Base-by-base conservation (phyloP, 495 filamentous ascomycete genomes). In the Pseudoneurospora amorphoporcata region DNA sequence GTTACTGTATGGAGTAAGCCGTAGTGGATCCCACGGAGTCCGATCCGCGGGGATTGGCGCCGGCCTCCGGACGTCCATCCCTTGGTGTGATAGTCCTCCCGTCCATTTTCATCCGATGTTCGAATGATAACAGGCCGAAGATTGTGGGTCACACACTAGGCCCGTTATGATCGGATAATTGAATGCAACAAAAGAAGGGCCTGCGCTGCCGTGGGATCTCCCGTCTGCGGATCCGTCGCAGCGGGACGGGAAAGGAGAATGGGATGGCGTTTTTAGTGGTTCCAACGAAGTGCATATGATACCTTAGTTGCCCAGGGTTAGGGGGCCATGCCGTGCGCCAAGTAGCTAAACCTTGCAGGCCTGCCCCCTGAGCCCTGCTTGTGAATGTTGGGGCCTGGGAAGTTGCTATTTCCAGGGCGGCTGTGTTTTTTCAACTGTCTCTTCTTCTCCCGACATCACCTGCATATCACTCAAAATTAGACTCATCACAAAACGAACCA, bases 331-430 rank as follows among this genome's bases (percentile, higher is more conserved):
- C 7, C 39, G 39, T 40, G 39, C 39, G 39, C 39, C 10, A 40
- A 40, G 35, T 37, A 37, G 19, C 10, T 23, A 6, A 45, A 40
- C 17, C 17, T n/a, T 3, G 1, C 19, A 23, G 45, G 45, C 19
- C 45, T 53, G 19, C 45, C 12, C 53, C 23, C 53, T 61, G 12
- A 35, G 53, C 53, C 29, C 53, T 61, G 53, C 35, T 5, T 5
- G 5, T 37, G 29, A 53, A 35, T 74, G 74, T 74, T 39, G 35
- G 68, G 71, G 23, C 29, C 53, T 65, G 53, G 3, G 14, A 12
- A 65, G 53, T 65, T 61, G 32, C 71, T 76, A 76, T 76, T 76
- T 70, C 75, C 29, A 71, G 69, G 10, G 75, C 40, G 76, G 76
- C 76, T 77, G 74, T 77, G 76, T 75, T 17, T 32, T 17, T 35